Percentiles rank a stretch among this genome's conserved stretches.
phyloP scores from a whole-genome alignment of 179 eudicot genomes.

The Camellia oleifera region DNA sequence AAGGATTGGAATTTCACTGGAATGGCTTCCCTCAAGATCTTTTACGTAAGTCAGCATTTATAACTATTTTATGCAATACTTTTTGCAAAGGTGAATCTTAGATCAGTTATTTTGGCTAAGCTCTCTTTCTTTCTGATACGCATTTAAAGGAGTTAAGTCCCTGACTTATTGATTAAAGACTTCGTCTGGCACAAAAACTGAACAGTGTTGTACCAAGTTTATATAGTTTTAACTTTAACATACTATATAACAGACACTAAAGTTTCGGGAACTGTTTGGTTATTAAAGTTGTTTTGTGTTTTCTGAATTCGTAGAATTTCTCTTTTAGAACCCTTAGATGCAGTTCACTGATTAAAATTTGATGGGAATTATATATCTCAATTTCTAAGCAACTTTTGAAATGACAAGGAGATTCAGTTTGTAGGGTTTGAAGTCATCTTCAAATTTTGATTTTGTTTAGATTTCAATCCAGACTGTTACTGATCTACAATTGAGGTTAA shows the following conservation, averaged over 20 bases:
- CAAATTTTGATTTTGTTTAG: background rate
- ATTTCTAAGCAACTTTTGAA: background rate
- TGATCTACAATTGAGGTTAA: background rate
- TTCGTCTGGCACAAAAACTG: background rate
- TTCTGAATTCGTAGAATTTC: background rate
- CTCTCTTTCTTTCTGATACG: background rate
- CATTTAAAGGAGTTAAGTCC: background rate
- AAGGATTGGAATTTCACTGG: conserved; percentile 34
- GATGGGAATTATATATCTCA: background rate
- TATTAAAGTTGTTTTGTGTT: background rate
- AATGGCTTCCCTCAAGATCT: conserved; percentile 23
- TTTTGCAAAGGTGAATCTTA: background rate
- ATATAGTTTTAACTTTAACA: background rate
- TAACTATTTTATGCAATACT: background rate
- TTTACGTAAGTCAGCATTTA: conserved; percentile 41
- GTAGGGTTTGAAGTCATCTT: background rate
- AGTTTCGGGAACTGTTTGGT: background rate
- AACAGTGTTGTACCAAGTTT: background rate
- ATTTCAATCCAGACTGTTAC: background rate
- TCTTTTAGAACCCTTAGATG: background rate
- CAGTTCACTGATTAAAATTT: background rate
- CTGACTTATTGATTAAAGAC: background rate
- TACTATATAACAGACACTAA: background rate
- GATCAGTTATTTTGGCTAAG: background rate
- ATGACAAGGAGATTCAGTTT: background rate